Base-by-base conservation (phyloP, 2,329 filamentous ascomycete genomes). In the Ophiostoma perfectum region DNA sequence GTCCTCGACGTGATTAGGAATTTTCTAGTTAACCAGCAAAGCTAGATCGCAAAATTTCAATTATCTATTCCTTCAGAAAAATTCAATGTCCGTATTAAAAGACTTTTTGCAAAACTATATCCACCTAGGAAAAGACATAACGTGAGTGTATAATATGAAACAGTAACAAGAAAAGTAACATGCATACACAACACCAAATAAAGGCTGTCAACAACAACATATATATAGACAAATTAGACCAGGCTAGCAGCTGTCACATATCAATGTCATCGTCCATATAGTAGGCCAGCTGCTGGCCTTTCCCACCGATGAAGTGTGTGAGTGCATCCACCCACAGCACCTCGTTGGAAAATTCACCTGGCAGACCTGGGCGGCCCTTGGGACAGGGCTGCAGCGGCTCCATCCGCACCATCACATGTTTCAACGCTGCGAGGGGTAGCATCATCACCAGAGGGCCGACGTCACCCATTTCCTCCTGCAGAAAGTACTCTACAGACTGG, bases 401-500 rank as follows among this genome's bases (percentile, higher is more conserved):
- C 27, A 38, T 49, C n/a, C 66, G 64, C 5, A 8, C 41, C 3
- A 71, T n/a, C 1, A 64, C 41, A 27, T 67, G 44, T 4, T 67
- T 67, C 47, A 72, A 49, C 7, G 69, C 64, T 3, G 70, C 67
- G 14, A 73, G 64, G 3, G 70, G 68, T 16, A 72, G 66, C 1
- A 73, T 64, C 60, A 68, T 69, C 2, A 67, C 67, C 38, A 70
- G 55, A 2, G 70, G 70, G 2, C 73, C 73, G 39, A 73, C 66
- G n/a, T 71, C 70, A 44, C 73, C 70, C 69, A 67, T 70, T 16
- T 27, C 8, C 7, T 71, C 68, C 3, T 63, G 64, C 45, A 74
- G 9, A 58, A 73, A 74, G 67, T 71, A 74, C 66, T 74, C 73
- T 36, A 70, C 62, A 1, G 71, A 71, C 68, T 73, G 73, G 69